Evolutionary conservation across 768 basidiomycete genomes (phyloP).

Genomic region (Leucogyrophana mollusca): DNA sequence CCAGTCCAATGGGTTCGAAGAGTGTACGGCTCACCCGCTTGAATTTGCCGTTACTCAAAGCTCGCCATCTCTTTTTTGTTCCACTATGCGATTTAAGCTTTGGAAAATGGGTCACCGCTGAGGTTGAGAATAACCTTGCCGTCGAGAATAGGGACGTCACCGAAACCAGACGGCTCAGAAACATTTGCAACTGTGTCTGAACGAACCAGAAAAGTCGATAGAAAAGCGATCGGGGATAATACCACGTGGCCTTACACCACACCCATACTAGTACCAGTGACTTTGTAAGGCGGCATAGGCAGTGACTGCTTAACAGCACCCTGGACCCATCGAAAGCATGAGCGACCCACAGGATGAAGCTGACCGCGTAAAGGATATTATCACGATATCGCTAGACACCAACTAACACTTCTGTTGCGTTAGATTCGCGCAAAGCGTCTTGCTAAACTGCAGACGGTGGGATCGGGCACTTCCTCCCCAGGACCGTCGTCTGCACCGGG

Average conservation of each 20-base stretch:
- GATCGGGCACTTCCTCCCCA: slow-evolving; percentile 32
- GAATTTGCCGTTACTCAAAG: slow-evolving; percentile 65
- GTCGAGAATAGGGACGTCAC: slow-evolving; percentile 51
- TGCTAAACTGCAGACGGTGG: slow-evolving; percentile 68
- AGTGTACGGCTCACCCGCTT: slow-evolving; percentile 59
- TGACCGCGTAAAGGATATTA: slow-evolving; percentile 56
- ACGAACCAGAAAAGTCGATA: no score
- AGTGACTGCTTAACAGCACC: not conserved
- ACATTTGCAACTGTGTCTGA: slow-evolving; percentile 17
- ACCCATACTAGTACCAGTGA: no score
- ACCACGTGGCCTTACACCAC: no score
- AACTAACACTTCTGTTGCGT: not conserved
- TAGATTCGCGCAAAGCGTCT: slow-evolving; percentile 93
- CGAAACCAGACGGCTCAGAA: slow-evolving; percentile 24
- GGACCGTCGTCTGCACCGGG: slow-evolving; percentile 9
- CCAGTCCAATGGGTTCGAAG: not conserved
- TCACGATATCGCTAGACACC: not conserved
- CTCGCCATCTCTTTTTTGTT: slow-evolving; percentile 79
- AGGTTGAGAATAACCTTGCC: slow-evolving; percentile 58
- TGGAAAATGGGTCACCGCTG: slow-evolving; percentile 54
- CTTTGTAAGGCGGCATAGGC: no score
- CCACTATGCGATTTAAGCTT: slow-evolving; percentile 82
- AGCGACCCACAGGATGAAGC: slow-evolving; percentile 70
- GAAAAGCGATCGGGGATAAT: no score
- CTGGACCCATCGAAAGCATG: slow-evolving; percentile 22